A percentile compares a stretch with the other conserved stretches of the same genome.
phyloP scores from a whole-genome alignment of 768 basidiomycete species.

The Scleroderma bovista region DNA sequence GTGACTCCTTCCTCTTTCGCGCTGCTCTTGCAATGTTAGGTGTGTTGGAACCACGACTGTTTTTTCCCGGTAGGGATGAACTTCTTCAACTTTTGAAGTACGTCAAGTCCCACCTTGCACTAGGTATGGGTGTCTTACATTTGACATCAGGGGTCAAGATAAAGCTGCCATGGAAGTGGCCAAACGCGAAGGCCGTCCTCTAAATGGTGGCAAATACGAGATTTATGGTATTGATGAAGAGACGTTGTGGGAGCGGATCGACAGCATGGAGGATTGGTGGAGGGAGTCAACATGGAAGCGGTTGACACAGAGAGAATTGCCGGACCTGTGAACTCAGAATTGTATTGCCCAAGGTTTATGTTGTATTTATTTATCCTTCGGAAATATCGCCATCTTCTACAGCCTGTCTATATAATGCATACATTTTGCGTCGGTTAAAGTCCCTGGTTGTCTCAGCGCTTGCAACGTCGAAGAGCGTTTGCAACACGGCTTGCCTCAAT shows the following conservation, averaged over 20 bases:
- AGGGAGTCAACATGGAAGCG: conserved; percentile 86
- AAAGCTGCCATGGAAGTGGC: conserved; percentile 81
- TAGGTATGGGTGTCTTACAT: background rate
- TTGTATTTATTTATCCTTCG: conserved; percentile 9
- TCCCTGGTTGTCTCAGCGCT: conserved; percentile 71
- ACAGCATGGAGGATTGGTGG: conserved; percentile 88
- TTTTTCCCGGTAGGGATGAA: conserved; percentile 81
- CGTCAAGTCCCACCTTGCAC: conserved; percentile 10
- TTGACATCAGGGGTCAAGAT: conserved; percentile 60
- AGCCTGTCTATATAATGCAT: conserved; percentile 68
- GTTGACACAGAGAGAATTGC: conserved; percentile 76
- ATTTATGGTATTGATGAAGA: conserved; percentile 86
- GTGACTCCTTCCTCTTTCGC: conserved; percentile 86
- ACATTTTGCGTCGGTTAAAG: conserved; percentile 77
- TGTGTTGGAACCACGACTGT: conserved; percentile 78
- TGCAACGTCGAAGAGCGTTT: conserved; percentile 66
- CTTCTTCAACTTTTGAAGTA: conserved; percentile 75
- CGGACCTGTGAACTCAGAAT: conserved; percentile 43
- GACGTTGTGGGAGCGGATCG: conserved; percentile 75
- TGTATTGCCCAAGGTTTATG: background rate
- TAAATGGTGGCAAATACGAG: conserved; percentile 75
- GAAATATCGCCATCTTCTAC: conserved; percentile 41
- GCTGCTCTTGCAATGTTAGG: conserved; percentile 78
- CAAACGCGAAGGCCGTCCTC: conserved; percentile 54
- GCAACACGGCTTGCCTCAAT: conserved; percentile 54